Evolutionary conservation across 257 asterid species (phyloP), one percentile per base, ranked within the genome.

Genomic region (Orobanche coerulescens): DNA sequence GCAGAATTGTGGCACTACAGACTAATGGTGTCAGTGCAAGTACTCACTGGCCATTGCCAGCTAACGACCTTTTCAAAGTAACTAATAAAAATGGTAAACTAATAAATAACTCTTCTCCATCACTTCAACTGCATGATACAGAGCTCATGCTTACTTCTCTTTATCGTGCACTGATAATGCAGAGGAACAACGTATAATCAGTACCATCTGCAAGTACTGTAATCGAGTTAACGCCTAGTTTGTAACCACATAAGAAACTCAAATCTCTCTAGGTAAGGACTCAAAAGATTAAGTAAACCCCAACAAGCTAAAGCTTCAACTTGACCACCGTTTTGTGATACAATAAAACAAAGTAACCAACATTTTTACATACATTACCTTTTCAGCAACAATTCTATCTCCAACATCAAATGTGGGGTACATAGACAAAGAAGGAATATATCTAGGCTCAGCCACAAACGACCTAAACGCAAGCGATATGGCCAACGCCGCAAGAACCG

Each of bases 341-440:
- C n/a, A n/a, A n/a, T n/a, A n/a, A n/a, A n/a, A n/a, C n/a, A n/a
- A n/a, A n/a, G n/a, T n/a, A n/a, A n/a, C n/a, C n/a, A n/a, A n/a
- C n/a, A n/a, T 4, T 13, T 31, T 4, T 52, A 14, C 39, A 34
- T 19, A 7, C 1, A 30, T 37, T 60, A 89, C 97, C 95, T 90
- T 90, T 71, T 86, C 97, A 68, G 97, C 97, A 0, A 90, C 94
- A 79, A 90, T 61, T 69, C 95, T 70, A 62, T 90, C 97, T 36
- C 95, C 97, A 73, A 86, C 90, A 63, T 90, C 95, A 76, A 90
- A 90, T 9, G 95, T 90, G 14, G 97, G 95, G 75, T 72, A 90
- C 97, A 90, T 90, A 34, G 97, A 90, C 76, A 90, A 37, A 3
- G 97, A 90, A 70, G 97, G 97, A 72, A 90, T 90, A 54, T 37